Evolutionary conservation across 495 filamentous ascomycete species (phyloP).

Genomic region (Xanthoparmelia taractica): DNA sequence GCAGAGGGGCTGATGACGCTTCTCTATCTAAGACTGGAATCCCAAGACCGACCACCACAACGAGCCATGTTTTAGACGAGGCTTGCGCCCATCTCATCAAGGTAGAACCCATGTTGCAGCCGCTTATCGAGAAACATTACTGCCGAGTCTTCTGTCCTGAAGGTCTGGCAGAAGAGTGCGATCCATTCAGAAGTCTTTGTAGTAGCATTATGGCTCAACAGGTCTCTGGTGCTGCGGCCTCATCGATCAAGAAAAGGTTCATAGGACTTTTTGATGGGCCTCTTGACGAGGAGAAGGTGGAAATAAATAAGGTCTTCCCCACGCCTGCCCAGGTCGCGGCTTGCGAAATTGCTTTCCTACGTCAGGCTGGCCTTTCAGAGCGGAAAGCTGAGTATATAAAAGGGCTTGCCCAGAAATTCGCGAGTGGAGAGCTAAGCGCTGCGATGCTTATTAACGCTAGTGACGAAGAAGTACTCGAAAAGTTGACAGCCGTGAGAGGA

Average conservation of each 20-base stretch:
- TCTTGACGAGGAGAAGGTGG: slow-evolving; percentile 19
- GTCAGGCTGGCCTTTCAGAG: slow-evolving; percentile 79
- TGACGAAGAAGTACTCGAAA: slow-evolving; percentile 79
- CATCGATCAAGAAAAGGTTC: slow-evolving; percentile 79
- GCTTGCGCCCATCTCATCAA: slow-evolving; percentile 70
- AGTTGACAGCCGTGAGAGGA: slow-evolving; percentile 68
- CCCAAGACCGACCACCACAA: slow-evolving; percentile 51
- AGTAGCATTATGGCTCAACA: slow-evolving; percentile 93
- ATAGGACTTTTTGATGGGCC: slow-evolving; percentile 57
- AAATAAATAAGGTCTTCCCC: slow-evolving; percentile 50
- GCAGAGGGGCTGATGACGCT: slow-evolving; percentile 36
- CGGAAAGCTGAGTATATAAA: slow-evolving; percentile 92
- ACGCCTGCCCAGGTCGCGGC: slow-evolving; percentile 61
- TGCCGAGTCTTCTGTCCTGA: slow-evolving; percentile 75
- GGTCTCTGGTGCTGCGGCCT: slow-evolving; percentile 85
- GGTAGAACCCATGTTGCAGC: slow-evolving; percentile 64
- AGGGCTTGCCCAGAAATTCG: slow-evolving; percentile 77
- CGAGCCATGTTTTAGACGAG: slow-evolving; percentile 64
- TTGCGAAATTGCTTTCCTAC: slow-evolving; percentile 53
- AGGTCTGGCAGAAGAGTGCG: slow-evolving; percentile 71
- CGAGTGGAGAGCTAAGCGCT: slow-evolving; percentile 61
- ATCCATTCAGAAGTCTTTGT: slow-evolving; percentile 76
- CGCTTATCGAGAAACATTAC: slow-evolving; percentile 64
- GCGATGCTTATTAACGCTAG: slow-evolving; percentile 64
- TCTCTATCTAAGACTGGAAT: slow-evolving; percentile 53